Percentiles rank a stretch among this genome's conserved stretches.
phyloP scores from a whole-genome alignment of 2,329 filamentous ascomycete genomes.

The Myriosclerotinia scirpicola region DNA sequence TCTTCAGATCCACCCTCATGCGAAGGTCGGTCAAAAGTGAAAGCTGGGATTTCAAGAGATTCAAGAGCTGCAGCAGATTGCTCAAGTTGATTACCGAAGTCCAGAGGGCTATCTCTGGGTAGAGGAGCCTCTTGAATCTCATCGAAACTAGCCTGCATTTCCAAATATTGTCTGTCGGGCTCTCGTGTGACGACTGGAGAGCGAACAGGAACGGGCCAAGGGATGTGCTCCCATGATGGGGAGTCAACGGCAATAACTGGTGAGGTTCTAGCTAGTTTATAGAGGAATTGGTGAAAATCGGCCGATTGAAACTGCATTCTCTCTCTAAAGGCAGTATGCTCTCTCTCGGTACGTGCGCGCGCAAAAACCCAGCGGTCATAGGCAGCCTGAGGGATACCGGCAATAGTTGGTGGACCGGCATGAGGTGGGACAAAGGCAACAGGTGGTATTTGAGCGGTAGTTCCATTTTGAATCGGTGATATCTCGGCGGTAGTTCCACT shows the following conservation, averaged over 20 bases:
- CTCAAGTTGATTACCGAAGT: neutral
- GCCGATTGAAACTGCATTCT: slow-evolving; percentile 10
- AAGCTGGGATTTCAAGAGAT: neutral
- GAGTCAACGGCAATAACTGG: neutral
- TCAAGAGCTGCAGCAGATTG: neutral
- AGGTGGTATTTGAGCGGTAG: too few species aligned
- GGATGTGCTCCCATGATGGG: slow-evolving; percentile 5
- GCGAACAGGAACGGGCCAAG: neutral
- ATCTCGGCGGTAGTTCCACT: too few species aligned
- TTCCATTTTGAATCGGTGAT: too few species aligned
- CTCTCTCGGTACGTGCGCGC: neutral
- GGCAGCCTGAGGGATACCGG: neutral
- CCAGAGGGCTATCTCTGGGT: neutral
- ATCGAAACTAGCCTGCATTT: neutral
- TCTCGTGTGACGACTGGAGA: neutral
- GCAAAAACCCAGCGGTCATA: neutral
- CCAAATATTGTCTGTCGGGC: neutral
- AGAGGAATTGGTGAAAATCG: slow-evolving; percentile 8
- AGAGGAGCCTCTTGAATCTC: slow-evolving; percentile 1
- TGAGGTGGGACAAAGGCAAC: too few species aligned
- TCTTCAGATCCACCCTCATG: neutral
- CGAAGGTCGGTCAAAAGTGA: neutral
- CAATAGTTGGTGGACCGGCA: too few species aligned
- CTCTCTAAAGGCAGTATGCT: slow-evolving; percentile 6
- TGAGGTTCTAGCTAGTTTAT: neutral